A percentile compares a stretch with the other conserved stretches of the same genome.
Evolutionary conservation across 768 basidiomycete species (phyloP).

Genomic region (Exidia glandulosa): DNA sequence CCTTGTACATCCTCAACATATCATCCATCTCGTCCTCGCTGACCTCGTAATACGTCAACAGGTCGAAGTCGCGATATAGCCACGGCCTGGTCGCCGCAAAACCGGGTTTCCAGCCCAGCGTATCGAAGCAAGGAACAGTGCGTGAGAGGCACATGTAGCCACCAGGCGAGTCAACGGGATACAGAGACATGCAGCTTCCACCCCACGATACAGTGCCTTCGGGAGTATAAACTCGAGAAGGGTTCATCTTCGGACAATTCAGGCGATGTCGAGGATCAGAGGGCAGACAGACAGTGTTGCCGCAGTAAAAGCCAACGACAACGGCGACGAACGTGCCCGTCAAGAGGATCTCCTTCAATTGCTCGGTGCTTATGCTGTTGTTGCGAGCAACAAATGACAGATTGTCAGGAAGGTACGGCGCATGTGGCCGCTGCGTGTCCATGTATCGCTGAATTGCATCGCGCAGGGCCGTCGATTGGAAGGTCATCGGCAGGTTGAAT

Average conservation of each 20-base stretch:
- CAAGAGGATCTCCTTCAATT: too few relatives aligned
- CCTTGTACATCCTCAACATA: constrained; percentile 9
- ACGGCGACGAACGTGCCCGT: constrained; percentile 11
- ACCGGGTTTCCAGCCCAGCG: constrained; percentile 42
- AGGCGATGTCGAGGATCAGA: constrained; percentile 48
- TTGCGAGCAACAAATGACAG: too few relatives aligned
- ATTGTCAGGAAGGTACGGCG: too few relatives aligned
- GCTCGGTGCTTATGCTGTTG: too few relatives aligned
- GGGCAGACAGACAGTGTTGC: constrained; percentile 17
- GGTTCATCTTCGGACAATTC: constrained; percentile 66
- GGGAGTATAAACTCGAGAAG: constrained; percentile 55
- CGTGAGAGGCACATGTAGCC: constrained; percentile 57
- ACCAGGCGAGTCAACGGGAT: constrained; percentile 53
- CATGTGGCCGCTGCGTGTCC: too few relatives aligned
- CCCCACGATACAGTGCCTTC: constrained; percentile 65
- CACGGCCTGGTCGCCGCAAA: constrained; percentile 42
- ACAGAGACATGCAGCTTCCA: constrained; percentile 54
- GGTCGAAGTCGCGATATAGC: constrained; percentile 53
- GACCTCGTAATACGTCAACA: constrained; percentile 42
- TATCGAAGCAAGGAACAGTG: constrained; percentile 54
- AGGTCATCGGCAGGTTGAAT: too few relatives aligned
- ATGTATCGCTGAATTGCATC: too few relatives aligned
- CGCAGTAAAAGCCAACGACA: neutral
- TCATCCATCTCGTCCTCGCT: constrained; percentile 37
- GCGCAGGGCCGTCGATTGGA: too few relatives aligned